These are phyloP conservation scores for Hygrocybe punicea DNA, from an alignment of 768 basidiomycete genomes.

Conservation along the genomic window DNA sequence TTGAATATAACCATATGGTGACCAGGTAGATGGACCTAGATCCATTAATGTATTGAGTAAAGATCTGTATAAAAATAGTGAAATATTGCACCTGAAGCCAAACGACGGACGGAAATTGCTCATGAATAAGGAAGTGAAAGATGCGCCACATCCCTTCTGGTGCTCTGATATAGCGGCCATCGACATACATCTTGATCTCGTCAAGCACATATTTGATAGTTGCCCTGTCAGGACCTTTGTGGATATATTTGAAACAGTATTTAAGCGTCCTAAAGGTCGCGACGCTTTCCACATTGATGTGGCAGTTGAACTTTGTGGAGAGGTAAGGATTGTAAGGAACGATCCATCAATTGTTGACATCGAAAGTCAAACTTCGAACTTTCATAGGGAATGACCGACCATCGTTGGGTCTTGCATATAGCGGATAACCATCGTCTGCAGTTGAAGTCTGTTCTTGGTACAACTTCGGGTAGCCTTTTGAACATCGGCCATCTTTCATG, in stretches of 20 bases:
- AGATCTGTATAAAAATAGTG: constrained; percentile 13
- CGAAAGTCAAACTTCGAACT: not conserved
- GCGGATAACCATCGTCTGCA: constrained; percentile 41
- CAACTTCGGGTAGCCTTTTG: constrained; percentile 44
- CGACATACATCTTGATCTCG: constrained; percentile 37
- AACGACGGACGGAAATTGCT: constrained; percentile 29
- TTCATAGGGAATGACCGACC: constrained; percentile 18
- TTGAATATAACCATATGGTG: constrained; percentile 33
- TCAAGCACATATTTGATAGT: constrained; percentile 34
- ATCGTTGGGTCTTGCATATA: constrained; percentile 36
- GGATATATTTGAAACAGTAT: too few species aligned
- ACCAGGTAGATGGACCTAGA: constrained; percentile 34
- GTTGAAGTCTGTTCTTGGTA: constrained; percentile 35
- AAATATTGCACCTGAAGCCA: constrained; percentile 37
- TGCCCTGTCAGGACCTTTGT: constrained; percentile 43
- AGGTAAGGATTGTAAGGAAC: constrained; percentile 39
- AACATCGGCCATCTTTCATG: constrained; percentile 41
- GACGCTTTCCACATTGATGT: constrained; percentile 50
- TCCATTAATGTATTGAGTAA: not conserved
- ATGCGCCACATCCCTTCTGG: constrained; percentile 31
- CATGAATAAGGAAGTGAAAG: constrained; percentile 33
- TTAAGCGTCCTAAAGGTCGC: constrained; percentile 41
- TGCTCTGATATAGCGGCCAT: constrained; percentile 36
- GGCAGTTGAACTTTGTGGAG: constrained; percentile 38
- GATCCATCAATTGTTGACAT: constrained; percentile 23